Evolutionary conservation across 1,284 basidiomycete genomes (phyloP), one percentile per base, ranked within the genome.

Genomic region (Schizophyllum commune): DNA sequence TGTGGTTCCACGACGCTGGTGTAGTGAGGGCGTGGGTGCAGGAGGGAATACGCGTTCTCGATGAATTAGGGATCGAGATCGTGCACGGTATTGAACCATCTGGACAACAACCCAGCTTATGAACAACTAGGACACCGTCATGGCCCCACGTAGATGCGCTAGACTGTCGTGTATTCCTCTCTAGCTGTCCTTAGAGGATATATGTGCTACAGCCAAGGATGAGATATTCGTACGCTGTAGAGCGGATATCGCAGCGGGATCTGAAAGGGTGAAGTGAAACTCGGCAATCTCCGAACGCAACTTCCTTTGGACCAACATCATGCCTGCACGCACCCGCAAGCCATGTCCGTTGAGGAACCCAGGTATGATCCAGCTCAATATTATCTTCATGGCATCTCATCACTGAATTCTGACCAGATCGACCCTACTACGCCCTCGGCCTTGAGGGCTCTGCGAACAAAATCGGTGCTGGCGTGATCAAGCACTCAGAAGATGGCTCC

Each of bases 371-470:
- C 15, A 39, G 4, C 33, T 52, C 32, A 32, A 32, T 47, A 53
- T 53, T 22, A 20, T 34, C n/a, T 55, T 32, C 13, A 19, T 19
- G 3, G 27, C 20, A 9, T 3, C 53, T 55, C 11, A 55, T 3
- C 27, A 20, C 6, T 20, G 3, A 3, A 15, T 5, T 13, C 53
- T 55, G 4, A 11, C 53, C 65, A 90, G 88, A 82, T 62, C 79
- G 79, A 62, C 78, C 86, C 19, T 84, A 85, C 68, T 72, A 91
- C 27, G 90, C 90, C 9, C 83, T 98, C 33, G 95, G 95, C 11
- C 84, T 98, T 53, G 95, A 97, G 74, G 95, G 95, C 19, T 95
- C 92, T 21, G 97, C 97, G 51, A 99, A 99, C 79, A 99, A 99
- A 75, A 83, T 99, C 39, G 97, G 97, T n/a, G 92, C 90, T 20